Evolutionary conservation across 2,329 filamentous ascomycete genomes (phyloP).

Genomic region (Sporothrix mexicana): DNA sequence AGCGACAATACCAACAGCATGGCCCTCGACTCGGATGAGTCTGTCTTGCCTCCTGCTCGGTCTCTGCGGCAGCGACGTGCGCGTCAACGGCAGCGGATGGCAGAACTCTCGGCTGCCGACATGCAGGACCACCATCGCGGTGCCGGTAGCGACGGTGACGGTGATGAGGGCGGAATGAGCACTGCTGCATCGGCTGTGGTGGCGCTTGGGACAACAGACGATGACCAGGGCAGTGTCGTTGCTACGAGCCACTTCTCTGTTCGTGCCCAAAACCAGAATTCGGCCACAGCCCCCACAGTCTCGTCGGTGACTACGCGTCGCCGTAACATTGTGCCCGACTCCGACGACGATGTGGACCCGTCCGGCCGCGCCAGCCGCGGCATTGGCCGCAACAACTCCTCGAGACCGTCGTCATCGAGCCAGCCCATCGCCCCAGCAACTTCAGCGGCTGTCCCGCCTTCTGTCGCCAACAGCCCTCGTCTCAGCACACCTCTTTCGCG

Average conservation of each 20-base stretch:
- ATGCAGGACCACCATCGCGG: background rate
- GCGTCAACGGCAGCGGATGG: background rate
- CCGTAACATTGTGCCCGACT: constrained; percentile 31
- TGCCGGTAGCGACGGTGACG: background rate
- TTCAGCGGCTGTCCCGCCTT: background rate
- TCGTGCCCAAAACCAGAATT: background rate
- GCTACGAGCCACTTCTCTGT: constrained; percentile 31
- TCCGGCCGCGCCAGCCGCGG: background rate
- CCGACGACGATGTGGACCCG: constrained; percentile 31
- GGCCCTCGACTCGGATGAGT: constrained; percentile 21
- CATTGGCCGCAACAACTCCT: background rate
- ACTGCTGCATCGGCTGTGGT: constrained; percentile 24
- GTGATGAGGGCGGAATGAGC: background rate
- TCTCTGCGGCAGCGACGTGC: constrained; percentile 3
- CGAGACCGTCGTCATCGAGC: background rate
- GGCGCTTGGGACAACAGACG: constrained; percentile 27
- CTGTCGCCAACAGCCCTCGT: background rate
- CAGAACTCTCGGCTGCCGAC: constrained; percentile 3
- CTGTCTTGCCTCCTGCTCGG: background rate
- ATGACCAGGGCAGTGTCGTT: constrained; percentile 28
- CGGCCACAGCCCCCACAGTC: background rate
- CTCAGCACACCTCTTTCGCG: constrained; percentile 20
- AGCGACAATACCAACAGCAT: constrained; percentile 23
- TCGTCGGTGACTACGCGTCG: background rate
- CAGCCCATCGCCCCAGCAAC: background rate